Base-by-base conservation (phyloP, 768 basidiomycete species). In the Calocybe cyanea region DNA sequence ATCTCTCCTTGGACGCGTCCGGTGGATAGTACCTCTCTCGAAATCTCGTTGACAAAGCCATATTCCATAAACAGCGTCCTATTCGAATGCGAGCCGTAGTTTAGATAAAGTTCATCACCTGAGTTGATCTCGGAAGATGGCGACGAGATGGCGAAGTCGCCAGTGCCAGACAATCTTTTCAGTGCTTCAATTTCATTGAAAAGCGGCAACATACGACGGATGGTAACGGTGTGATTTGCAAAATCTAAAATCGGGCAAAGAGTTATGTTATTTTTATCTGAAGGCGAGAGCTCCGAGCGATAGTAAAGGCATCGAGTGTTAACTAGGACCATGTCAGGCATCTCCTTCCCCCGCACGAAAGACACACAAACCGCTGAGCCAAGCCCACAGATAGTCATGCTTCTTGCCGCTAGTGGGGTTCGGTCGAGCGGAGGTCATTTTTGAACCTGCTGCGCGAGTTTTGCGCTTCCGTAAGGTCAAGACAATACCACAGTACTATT, bases 231-330 rank as follows among this genome's bases (percentile, higher is more conserved):
- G 53, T 96, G 93, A 55, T 96, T 96, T 11, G 90, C 90, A 50
- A 97, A 85, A 66, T 98, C 95, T 42, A 96, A 71, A 25, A 96
- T 72, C 7, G 95, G 95, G 49, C 88, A 89, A 47, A 98, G 72
- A 0, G 92, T 89, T 48, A 93, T 65, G 58, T 95, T 93, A 61
- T 92, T 79, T 21, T 78, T 72, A 54, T 83, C 72, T 9, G 75
- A 71, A 39, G 64, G 70, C 14, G 63, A 58, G 21, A 65, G 56
- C 52, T 69, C 76, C 34, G 83, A 63, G 49, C 77, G 82, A 59
- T 81, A 78, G 62, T 80, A 92, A 17, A 97, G 79, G 60, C 87
- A 92, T 38, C 95, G 81, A 4, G 94, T 97, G 62, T 98, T 98
- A 46, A 96, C 92, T 92, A 32, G 25, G 10, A 55, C 13, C 28